phyloP scores from a whole-genome alignment of 345 rosid species.

The Salix koriyanagi region DNA sequence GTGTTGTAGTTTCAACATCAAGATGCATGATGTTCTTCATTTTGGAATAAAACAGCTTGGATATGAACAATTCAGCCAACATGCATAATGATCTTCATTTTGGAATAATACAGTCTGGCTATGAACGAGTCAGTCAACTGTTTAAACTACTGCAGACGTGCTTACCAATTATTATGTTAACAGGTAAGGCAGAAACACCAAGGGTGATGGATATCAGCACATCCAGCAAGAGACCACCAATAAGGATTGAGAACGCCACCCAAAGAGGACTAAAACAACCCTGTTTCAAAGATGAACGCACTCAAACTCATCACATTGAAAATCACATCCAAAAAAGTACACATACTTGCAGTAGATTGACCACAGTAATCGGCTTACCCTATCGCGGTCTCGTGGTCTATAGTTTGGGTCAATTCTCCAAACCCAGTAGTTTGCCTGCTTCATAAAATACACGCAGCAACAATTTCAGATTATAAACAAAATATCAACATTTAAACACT shows the following conservation, averaged over 20 bases:
- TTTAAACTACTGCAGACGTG: neutral
- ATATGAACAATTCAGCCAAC: neutral
- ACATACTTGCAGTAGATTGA: conserved; percentile 12
- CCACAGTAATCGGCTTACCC: conserved; percentile 40
- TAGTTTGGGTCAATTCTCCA: conserved; percentile 72
- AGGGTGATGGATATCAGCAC: conserved; percentile 82
- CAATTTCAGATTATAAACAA: neutral
- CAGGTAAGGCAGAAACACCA: conserved; percentile 81
- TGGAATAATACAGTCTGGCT: neutral
- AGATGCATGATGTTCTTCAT: neutral
- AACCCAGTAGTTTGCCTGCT: conserved; percentile 71
- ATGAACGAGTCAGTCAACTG: neutral
- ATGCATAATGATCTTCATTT: neutral
- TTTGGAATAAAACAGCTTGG: neutral
- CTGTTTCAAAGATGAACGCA: conserved; percentile 31
- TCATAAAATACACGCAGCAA: conserved; percentile 12
- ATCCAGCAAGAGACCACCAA: conserved; percentile 77
- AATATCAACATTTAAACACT: neutral
- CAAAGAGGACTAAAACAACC: conserved; percentile 83
- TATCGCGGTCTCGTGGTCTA: conserved; percentile 52
- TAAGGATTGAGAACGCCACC: conserved; percentile 86
- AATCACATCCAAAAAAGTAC: neutral
- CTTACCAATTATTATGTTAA: conserved; percentile 84
- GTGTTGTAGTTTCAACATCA: conserved; percentile 6
- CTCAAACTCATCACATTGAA: conserved; percentile 3